Evolutionary conservation across 140 eudicot species (phyloP), one percentile per base, ranked within the genome.

Genomic region (Ambrosia hybrid): DNA sequence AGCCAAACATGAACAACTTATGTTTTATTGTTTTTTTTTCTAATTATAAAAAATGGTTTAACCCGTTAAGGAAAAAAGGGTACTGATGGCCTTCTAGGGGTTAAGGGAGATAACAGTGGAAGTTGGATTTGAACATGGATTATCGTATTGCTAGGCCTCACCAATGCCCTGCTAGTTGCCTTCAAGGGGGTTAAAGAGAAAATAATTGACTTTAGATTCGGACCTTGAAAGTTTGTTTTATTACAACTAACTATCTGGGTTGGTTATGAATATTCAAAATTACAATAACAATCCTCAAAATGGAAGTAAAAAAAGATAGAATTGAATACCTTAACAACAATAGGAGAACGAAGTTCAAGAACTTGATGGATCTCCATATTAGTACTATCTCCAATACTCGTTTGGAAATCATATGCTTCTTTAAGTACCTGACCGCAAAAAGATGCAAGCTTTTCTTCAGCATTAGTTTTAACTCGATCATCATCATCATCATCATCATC

Each of bases 381-480:
- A 69, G 81, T 73, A 30, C 87, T 67, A 67, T 89, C 96, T 12
- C 88, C 95, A 64, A 83, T 71, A 84, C 83, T 79, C 56, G 88
- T 79, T 48, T 89, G 98, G 70, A 92, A 92, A 17, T 92, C 95
- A 16, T 96, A 92, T n/a, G 98, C 90, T 78, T 92, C 98, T 70
- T 83, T 85, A 33, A 89, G 91, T 45, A 89, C 92, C 56, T 92
- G 95, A 9, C 83, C 85, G 65, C 98, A 92, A 70, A 89, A 92
- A 13, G 96, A 79, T n/a, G 86, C 95, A 9, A 92, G 83, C 74
- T 89, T 92, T 71, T 84, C 95, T 83, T 87, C 96, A 33, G 96
- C 98, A 36, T 59, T 59, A 55, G 33, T 65, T 68, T 51, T 69
- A 26, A 70, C 64, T 38, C 65, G 14, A 73, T 51, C 45, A 16